Conservation (phyloP, 1,284 basidiomycete genomes). For the Austroboletus niveus region DNA sequence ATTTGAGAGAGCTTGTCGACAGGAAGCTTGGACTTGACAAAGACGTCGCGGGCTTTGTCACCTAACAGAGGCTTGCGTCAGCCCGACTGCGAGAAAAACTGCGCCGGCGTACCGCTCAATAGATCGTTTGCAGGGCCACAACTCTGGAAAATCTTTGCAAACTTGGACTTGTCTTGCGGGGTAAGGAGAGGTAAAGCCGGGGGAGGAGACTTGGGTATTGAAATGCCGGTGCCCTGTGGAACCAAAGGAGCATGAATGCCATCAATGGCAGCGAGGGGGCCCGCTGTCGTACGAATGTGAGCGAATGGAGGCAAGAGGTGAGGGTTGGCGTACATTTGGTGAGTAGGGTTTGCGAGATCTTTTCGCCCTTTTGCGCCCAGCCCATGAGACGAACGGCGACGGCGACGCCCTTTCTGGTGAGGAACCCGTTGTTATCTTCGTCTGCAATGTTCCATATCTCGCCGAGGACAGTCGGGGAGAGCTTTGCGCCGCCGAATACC, state of each 20-base stretch:
- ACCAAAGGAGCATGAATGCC: constrained; percentile 54
- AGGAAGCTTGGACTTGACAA: constrained; percentile 89
- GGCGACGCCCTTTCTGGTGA: constrained; percentile 84
- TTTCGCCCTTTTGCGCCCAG: constrained; percentile 88
- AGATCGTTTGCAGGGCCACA: constrained; percentile 76
- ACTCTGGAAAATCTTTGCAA: constrained; percentile 73
- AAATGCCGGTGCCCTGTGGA: constrained; percentile 51
- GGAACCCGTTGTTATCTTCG: constrained; percentile 88
- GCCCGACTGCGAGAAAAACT: background rate
- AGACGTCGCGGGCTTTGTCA: constrained; percentile 90
- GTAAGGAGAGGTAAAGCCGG: constrained; percentile 66
- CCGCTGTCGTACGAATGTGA: constrained; percentile 50
- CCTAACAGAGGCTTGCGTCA: constrained; percentile 43
- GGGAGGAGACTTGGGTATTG: constrained; percentile 57
- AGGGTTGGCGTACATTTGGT: constrained; percentile 56
- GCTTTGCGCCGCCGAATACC: constrained; percentile 76
- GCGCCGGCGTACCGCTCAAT: constrained; percentile 56
- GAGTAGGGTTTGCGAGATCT: constrained; percentile 58
- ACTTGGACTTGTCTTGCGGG: constrained; percentile 80
- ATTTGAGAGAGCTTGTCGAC: constrained; percentile 92
- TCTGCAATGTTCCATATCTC: constrained; percentile 95
- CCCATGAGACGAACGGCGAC: constrained; percentile 88
- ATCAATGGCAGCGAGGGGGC: constrained; percentile 79
- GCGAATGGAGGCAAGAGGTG: constrained; percentile 6
- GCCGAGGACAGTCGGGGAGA: constrained; percentile 77